phyloP scores from a whole-genome alignment of 2,329 filamentous ascomycete genomes.

The Fusarium sp. region DNA sequence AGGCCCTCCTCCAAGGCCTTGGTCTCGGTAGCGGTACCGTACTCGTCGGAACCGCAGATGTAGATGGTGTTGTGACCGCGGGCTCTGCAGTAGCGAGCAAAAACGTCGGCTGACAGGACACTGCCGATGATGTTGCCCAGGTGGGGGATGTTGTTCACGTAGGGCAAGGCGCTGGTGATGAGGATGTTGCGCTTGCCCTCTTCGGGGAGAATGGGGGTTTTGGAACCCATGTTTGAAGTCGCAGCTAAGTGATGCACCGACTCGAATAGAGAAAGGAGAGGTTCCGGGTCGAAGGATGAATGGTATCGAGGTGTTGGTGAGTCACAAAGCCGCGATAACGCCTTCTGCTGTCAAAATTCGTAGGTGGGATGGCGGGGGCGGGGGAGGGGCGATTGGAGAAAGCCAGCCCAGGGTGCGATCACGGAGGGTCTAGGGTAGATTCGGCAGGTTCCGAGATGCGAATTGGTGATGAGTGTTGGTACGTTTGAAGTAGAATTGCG shows the following conservation, averaged over 20 bases:
- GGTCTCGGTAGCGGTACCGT: slow-evolving; percentile 95
- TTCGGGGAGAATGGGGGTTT: slow-evolving; percentile 68
- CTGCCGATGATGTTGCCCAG: slow-evolving; percentile 90
- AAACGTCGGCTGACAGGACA: slow-evolving; percentile 91
- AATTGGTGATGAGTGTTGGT: not conserved
- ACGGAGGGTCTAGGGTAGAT: slow-evolving; percentile 27
- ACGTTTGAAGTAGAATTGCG: not conserved
- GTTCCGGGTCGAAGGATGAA: slow-evolving; percentile 3
- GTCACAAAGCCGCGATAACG: slow-evolving; percentile 40
- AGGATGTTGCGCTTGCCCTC: slow-evolving; percentile 87
- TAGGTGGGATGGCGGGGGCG: slow-evolving; percentile 39
- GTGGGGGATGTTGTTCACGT: slow-evolving; percentile 81
- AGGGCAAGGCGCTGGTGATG: slow-evolving; percentile 91
- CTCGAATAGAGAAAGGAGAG: not conserved
- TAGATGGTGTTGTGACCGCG: slow-evolving; percentile 84
- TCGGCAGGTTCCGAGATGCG: not conserved
- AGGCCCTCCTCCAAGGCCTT: slow-evolving; percentile 91
- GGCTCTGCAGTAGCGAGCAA: slow-evolving; percentile 82
- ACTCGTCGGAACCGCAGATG: slow-evolving; percentile 91
- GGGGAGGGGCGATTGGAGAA: slow-evolving; percentile 29
- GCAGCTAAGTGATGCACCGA: not conserved
- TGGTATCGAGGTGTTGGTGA: slow-evolving; percentile 29
- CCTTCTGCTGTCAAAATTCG: slow-evolving; percentile 41
- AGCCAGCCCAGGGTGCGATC: not conserved
- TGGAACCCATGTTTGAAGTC: slow-evolving; percentile 39